Conservation (phyloP, 768 basidiomycete genomes). For the Kwoniella europaea region DNA sequence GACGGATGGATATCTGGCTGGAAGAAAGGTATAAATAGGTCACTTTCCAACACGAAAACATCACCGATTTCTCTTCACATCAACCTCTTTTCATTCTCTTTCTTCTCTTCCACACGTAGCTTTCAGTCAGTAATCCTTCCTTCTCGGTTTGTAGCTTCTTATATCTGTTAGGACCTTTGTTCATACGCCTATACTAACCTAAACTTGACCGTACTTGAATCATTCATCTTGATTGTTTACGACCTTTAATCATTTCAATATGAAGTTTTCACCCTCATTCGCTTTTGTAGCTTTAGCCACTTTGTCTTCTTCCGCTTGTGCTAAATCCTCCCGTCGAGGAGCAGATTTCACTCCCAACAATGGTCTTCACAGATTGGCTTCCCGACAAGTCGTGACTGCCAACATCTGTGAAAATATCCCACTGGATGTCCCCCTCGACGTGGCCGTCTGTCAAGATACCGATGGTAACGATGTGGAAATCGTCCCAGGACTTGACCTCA, state of each 20-base stretch:
- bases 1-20: background rate
- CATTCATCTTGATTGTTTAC: background rate
- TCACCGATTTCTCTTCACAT: background rate
- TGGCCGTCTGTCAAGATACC: background rate
- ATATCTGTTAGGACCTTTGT: no score
- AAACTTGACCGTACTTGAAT: background rate
- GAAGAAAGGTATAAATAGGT: conserved; percentile 1
- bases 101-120: no score
- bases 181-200: background rate
- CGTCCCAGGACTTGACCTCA: background rate
- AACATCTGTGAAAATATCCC: conserved; percentile 3
- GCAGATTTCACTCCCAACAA: background rate
- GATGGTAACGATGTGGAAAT: background rate
- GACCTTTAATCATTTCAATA: background rate
- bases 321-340: background rate
- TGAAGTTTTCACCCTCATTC: conserved; percentile 1
- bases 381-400: background rate
- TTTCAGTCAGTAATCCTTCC: background rate
- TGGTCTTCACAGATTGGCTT: conserved; percentile 1
- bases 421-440: background rate
- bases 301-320: background rate
- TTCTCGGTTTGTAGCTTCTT: background rate
- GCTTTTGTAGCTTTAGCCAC: background rate
- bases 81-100: background rate
- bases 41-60: background rate